A percentile compares a stretch with the other conserved stretches of the same genome.
phyloP scores from a whole-genome alignment of 1,139 yeast species.

The Pichia norvegensis region DNA sequence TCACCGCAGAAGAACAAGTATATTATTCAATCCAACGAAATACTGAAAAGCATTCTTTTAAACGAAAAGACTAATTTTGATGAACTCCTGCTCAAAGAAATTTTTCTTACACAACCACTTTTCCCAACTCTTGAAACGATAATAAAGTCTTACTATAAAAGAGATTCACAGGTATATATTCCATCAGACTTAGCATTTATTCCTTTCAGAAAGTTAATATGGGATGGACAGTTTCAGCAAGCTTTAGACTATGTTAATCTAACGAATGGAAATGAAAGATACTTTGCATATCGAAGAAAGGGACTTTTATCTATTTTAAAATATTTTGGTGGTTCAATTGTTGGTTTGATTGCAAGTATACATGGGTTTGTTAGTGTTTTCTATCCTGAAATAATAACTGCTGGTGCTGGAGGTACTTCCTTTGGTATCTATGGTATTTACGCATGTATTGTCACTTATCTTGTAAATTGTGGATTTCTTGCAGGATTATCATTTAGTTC shows the following conservation, averaged over 20 bases:
- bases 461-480: slow-evolving; percentile 54
- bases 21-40: slow-evolving; percentile 18
- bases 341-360: slow-evolving; percentile 28
- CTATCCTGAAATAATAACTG: slow-evolving; percentile 26
- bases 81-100: slow-evolving; percentile 6
- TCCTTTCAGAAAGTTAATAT: slow-evolving; percentile 53
- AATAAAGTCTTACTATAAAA: slow-evolving; percentile 28
- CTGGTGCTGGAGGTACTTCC: slow-evolving; percentile 25
- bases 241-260: slow-evolving; percentile 54
- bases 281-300: slow-evolving; percentile 30
- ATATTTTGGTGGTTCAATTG: slow-evolving; percentile 31
- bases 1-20: slow-evolving; percentile 17
- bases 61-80: slow-evolving; percentile 10
- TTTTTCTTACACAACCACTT: slow-evolving; percentile 14
- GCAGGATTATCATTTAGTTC: slow-evolving; percentile 47
- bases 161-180: slow-evolving; percentile 32
- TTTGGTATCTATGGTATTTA: slow-evolving; percentile 43
- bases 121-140: slow-evolving; percentile 18
- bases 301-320: slow-evolving; percentile 22
- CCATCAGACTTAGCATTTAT: slow-evolving; percentile 45
- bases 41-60: slow-evolving; percentile 10
- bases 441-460: slow-evolving; percentile 56
- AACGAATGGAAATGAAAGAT: slow-evolving; percentile 53
- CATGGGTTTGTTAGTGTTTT: slow-evolving; percentile 33
- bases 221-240: slow-evolving; percentile 49